These are phyloP conservation scores for Globisporangium megalacanthum DNA, from an alignment of 352 stramenopile species.

Conservation along the genomic window DNA sequence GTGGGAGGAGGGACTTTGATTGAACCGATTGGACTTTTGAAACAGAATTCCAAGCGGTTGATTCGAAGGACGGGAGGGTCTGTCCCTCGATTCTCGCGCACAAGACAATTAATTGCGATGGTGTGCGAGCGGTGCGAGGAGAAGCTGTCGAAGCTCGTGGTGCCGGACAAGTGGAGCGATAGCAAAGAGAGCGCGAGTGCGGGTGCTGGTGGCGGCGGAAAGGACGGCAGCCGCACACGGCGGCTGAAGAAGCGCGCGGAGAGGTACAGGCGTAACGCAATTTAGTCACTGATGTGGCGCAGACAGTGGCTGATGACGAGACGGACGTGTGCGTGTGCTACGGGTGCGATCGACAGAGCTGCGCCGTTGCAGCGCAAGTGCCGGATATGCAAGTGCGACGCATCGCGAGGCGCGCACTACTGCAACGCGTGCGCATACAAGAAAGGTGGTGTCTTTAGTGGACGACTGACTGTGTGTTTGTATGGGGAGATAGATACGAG, in stretches of 20 bases:
- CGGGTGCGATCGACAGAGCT: slow-evolving; percentile 21
- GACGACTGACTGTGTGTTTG: not conserved
- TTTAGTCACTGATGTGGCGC: not conserved
- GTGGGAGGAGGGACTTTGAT: too few relatives aligned
- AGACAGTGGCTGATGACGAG: not conserved
- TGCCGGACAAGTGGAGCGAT: slow-evolving; percentile 74
- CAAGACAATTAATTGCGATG: slow-evolving; percentile 20
- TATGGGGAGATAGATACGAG: too few relatives aligned
- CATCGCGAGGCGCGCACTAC: slow-evolving; percentile 52
- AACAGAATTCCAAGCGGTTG: not conserved
- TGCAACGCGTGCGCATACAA: slow-evolving; percentile 77
- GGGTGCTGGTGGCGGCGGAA: not conserved
- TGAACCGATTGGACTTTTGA: too few relatives aligned
- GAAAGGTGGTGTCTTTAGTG: slow-evolving; percentile 34
- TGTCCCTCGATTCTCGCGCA: not conserved
- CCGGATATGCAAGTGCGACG: slow-evolving; percentile 60
- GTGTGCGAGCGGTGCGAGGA: slow-evolving; percentile 73
- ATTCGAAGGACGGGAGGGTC: not conserved
- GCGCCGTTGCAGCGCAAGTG: slow-evolving; percentile 47
- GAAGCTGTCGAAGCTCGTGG: slow-evolving; percentile 71
- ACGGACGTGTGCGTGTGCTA: slow-evolving; percentile 1
- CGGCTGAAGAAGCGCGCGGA: slow-evolving; percentile 39
- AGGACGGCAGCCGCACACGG: slow-evolving; percentile 25
- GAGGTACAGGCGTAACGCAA: slow-evolving; percentile 17
- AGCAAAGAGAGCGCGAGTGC: slow-evolving; percentile 53